Evolutionary conservation across 225 moss, liverwort and hornwort species (phyloP).

Genomic region (Lunularia cruciata): DNA sequence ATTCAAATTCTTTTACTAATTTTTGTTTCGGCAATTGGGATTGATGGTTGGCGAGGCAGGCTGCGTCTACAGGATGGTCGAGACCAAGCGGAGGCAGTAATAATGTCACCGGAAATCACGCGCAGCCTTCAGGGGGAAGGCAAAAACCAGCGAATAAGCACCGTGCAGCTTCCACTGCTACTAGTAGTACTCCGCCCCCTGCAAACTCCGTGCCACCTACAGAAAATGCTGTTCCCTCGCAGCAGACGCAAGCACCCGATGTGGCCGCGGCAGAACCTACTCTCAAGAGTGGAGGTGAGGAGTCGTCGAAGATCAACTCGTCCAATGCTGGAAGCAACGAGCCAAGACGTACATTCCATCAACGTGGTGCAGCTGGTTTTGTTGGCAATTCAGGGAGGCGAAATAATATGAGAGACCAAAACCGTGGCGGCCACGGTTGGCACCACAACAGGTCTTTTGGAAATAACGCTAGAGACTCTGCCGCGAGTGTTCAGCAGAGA

Average conservation of each 20-base stretch:
- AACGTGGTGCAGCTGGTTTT: slow-evolving; percentile 55
- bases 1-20: slow-evolving; percentile 11
- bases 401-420: slow-evolving; percentile 66
- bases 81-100: slow-evolving; percentile 35
- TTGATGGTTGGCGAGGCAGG: slow-evolving; percentile 35
- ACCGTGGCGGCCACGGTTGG: slow-evolving; percentile 70
- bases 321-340: slow-evolving; percentile 56
- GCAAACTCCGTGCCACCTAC: slow-evolving; percentile 29
- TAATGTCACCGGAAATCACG: slow-evolving; percentile 44
- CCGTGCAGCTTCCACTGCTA: slow-evolving; percentile 32
- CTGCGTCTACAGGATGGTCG: slow-evolving; percentile 52
- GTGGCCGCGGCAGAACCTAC: slow-evolving; percentile 38
- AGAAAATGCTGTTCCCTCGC: slow-evolving; percentile 25
- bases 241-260: slow-evolving; percentile 36
- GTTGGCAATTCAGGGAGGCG: slow-evolving; percentile 55
- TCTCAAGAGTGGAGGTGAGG: slow-evolving; percentile 47
- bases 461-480: slow-evolving; percentile 47
- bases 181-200: slow-evolving; percentile 34
- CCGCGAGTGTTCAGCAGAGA: slow-evolving; percentile 59
- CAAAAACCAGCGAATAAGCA: slow-evolving; percentile 63
- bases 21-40: slow-evolving; percentile 15
- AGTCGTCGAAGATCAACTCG: slow-evolving; percentile 39
- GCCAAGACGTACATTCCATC: slow-evolving; percentile 54
- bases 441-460: slow-evolving; percentile 64
- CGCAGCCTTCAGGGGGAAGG: slow-evolving; percentile 46